Evolutionary conservation across 805 yeast genomes (phyloP).

Genomic region (Schwanniomyces sp.): DNA sequence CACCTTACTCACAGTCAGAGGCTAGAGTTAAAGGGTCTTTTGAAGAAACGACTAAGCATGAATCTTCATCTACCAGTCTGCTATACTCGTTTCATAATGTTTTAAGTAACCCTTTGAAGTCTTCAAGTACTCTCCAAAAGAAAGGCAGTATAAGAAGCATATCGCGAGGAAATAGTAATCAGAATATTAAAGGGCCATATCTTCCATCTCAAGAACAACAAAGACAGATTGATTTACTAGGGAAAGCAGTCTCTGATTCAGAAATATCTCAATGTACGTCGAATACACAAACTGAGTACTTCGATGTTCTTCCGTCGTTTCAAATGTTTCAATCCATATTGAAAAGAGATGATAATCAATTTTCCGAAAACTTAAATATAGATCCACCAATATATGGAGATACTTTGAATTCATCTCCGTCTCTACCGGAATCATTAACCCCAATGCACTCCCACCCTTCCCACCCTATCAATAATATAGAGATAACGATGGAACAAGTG

Average conservation of each 20-base stretch:
- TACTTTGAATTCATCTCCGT: conserved; percentile 23
- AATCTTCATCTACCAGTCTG: background rate
- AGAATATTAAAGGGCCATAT: conserved; percentile 22
- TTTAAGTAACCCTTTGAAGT: background rate
- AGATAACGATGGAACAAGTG: conserved; percentile 6
- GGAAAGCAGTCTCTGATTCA: conserved; percentile 9
- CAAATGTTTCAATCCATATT: conserved; percentile 61
- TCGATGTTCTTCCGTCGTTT: conserved; percentile 67
- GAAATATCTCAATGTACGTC: conserved; percentile 23
- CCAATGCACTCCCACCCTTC: conserved; percentile 6
- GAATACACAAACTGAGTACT: conserved; percentile 35
- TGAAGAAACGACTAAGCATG: background rate
- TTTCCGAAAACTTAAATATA: conserved; percentile 30
- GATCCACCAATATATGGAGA: conserved; percentile 41
- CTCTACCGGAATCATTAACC: conserved; percentile 22
- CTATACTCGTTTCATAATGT: background rate
- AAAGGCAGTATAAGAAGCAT: background rate
- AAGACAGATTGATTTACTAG: conserved; percentile 29
- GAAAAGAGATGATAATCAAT: conserved; percentile 41
- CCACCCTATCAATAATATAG: conserved; percentile 2
- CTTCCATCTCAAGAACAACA: conserved; percentile 35
- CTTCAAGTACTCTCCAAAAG: background rate
- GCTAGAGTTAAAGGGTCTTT: background rate
- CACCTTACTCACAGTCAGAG: conserved; percentile 1
- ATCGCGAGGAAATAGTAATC: background rate